Evolutionary conservation across 1,284 basidiomycete species (phyloP).

Genomic region (Garcileccinum viscosum): DNA sequence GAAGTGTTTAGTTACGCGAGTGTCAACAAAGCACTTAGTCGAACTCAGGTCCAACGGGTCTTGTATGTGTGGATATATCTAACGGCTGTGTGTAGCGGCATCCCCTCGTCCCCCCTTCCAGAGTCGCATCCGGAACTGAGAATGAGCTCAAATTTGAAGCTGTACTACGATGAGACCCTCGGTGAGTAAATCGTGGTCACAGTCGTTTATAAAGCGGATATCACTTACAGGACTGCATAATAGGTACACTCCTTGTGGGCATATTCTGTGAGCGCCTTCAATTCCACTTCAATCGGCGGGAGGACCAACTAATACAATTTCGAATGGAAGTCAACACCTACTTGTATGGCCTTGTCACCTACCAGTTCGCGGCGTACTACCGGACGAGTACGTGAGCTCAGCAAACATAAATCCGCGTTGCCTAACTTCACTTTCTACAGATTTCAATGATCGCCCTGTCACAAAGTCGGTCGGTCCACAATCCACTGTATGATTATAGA

Average conservation of each 20-base stretch:
- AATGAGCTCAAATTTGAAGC: too few species aligned
- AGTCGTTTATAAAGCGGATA: background rate
- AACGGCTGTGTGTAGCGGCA: background rate
- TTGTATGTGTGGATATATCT: too few species aligned
- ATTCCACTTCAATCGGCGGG: background rate
- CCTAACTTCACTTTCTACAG: constrained; percentile 29
- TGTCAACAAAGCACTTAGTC: too few species aligned
- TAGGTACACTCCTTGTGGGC: constrained; percentile 47
- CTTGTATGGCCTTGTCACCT: constrained; percentile 56
- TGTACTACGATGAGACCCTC: constrained; percentile 15
- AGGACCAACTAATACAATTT: background rate
- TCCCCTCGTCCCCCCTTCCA: background rate
- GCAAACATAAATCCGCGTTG: background rate
- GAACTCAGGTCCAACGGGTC: too few species aligned
- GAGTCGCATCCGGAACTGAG: background rate
- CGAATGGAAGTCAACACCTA: constrained; percentile 52
- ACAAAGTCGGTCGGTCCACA: constrained; percentile 11
- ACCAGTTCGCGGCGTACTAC: constrained; percentile 53
- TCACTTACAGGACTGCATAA: background rate
- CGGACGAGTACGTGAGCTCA: constrained; percentile 27
- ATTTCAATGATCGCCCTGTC: constrained; percentile 49
- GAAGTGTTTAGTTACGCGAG: too few species aligned
- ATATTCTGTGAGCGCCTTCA: constrained; percentile 41
- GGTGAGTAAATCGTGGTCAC: constrained; percentile 8
- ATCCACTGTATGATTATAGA: background rate